phyloP scores from a whole-genome alignment of 306 rosid genomes.

The Sicyos baderoa region DNA sequence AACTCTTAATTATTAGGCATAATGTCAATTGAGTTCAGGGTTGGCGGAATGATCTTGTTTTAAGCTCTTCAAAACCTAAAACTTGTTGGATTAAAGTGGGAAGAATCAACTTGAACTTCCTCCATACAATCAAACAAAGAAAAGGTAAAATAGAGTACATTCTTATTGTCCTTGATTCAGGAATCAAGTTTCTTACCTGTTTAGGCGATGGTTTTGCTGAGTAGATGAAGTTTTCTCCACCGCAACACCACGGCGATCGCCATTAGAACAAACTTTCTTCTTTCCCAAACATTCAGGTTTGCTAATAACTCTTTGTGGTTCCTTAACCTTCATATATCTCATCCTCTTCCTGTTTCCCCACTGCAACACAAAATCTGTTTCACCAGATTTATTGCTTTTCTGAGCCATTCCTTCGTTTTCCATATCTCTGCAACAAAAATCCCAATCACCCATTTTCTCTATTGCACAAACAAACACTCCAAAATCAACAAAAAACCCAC shows the following conservation, averaged over 20 bases:
- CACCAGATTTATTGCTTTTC: conserved; percentile 24
- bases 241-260: conserved; percentile 25
- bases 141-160: not conserved
- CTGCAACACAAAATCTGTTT: conserved; percentile 43
- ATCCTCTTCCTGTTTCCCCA: conserved; percentile 56
- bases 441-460: not conserved
- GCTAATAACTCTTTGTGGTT: conserved; percentile 26
- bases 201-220: conserved; percentile 28
- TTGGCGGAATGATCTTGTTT: no score
- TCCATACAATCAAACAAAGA: not conserved
- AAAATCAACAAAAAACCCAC: not conserved
- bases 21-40: no score
- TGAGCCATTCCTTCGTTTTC: conserved; percentile 39
- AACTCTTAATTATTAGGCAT: no score
- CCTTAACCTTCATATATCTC: conserved; percentile 37
- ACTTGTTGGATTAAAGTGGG: not conserved
- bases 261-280: conserved; percentile 33
- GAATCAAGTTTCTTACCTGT: conserved; percentile 30
- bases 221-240: conserved; percentile 27
- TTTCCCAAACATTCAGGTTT: conserved; percentile 28
- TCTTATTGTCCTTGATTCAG: not conserved
- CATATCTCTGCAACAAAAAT: conserved; percentile 33
- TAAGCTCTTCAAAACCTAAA: not conserved
- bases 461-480: conserved; percentile 4
- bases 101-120: not conserved